phyloP scores from a whole-genome alignment of 202 grass and related monocot species.

The Hordeum pubiflorum region DNA sequence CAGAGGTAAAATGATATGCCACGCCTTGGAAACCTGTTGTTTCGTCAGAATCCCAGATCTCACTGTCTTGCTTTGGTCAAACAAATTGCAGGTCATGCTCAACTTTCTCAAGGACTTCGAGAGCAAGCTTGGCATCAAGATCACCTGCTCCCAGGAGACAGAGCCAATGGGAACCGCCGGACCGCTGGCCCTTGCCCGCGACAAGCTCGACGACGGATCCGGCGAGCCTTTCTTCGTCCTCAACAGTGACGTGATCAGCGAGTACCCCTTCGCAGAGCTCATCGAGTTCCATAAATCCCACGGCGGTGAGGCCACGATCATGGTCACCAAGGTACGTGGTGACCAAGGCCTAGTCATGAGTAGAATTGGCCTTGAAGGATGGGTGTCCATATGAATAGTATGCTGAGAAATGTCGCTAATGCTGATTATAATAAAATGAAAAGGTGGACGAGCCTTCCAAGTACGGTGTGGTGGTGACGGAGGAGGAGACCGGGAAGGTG shows the following conservation, averaged over 20 bases:
- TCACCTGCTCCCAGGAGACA: constrained; percentile 82
- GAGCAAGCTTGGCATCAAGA: constrained; percentile 75
- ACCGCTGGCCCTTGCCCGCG: constrained; percentile 65
- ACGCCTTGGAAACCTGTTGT: neutral
- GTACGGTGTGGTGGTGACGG: constrained; percentile 82
- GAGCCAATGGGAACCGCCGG: constrained; percentile 79
- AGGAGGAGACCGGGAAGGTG: constrained; percentile 69
- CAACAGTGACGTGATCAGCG: constrained; percentile 80
- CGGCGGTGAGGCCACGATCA: constrained; percentile 75
- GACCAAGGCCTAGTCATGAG: neutral
- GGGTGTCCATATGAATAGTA: neutral
- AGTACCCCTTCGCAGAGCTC: constrained; percentile 79
- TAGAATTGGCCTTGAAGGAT: neutral
- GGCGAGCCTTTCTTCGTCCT: constrained; percentile 89
- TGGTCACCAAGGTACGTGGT: constrained; percentile 70
- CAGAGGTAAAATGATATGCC: constrained; percentile 43
- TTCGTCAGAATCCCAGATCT: constrained; percentile 17
- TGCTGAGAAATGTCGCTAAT: neutral
- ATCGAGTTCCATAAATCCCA: constrained; percentile 77
- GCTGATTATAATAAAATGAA: neutral
- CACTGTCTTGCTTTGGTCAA: neutral
- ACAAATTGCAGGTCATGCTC: constrained; percentile 57
- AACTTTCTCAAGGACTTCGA: constrained; percentile 92
- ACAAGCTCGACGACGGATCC: constrained; percentile 64
- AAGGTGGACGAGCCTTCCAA: constrained; percentile 87